Base-by-base conservation (phyloP, 805 yeast species). In the Saccharomyces kudriavzevii region DNA sequence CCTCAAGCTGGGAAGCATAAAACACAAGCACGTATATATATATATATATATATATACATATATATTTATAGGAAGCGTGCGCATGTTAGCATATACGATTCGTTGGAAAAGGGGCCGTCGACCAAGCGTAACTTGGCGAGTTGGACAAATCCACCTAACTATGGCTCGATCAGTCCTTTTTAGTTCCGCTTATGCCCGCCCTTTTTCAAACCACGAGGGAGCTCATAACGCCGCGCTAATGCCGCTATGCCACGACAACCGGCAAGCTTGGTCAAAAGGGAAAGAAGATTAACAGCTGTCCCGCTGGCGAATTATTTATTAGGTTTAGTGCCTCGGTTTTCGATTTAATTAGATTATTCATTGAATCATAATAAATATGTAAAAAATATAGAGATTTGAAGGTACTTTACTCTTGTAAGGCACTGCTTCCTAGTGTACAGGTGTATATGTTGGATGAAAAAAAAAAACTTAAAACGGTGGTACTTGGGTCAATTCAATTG, bases 401-500 rank as follows among this genome's bases (percentile, higher is more conserved):
- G 43, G 24, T 17, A 24, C 43, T 8, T 30, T 13, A 30, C 43
- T 8, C 14, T 13, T 14, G 17, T 31, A 31, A 31, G 24, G 28
- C 40, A 31, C 30, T 11, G 40, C 24, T 30, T 48, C 24, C 17
- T 30, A 25, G 17, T 47, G 40, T 29, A 47, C 25, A 29, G 49
- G 29, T 27, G 22, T 47, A 29, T 43, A 29, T 43, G 54, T 49
- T 48, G 50, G 48, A 48, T 43, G 45, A 24, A 35, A 35, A 35
- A 35, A 35, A 17, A 17, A 35, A 35, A 35, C 9, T 8, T 17
- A n/a, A 35, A 35, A 35, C 17, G 40, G 22, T 35, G 43, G 17
- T 17, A 20, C n/a, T 35, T 20, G 45, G 59, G 65, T 64, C 68
- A 64, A 64, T 64, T 64, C 68, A 56, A 63, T 62, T 64, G 68